Evolutionary conservation across 75 land plant genomes (phyloP).

Genomic region (Selaginella moellendorffii): DNA sequence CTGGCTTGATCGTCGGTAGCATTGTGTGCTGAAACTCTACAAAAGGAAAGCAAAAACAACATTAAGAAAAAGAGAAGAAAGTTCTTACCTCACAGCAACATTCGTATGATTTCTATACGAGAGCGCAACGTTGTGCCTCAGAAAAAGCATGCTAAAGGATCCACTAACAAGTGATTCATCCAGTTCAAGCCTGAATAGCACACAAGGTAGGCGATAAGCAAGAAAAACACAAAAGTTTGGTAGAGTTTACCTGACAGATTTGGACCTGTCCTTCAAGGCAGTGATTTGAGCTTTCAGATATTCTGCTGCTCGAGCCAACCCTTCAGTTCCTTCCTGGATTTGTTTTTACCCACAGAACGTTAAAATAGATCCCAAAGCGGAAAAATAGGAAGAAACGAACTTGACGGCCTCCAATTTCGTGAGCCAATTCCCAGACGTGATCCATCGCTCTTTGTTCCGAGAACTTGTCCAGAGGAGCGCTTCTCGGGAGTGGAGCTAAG

Average conservation of each 20-base stretch:
- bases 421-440: too few relatives aligned
- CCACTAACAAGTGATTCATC: conserved; percentile 60
- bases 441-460: too few relatives aligned
- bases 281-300: conserved; percentile 33
- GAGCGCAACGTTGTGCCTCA: conserved; percentile 50
- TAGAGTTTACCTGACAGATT: conserved; percentile 7
- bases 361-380: too few relatives aligned
- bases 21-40: not conserved
- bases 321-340: conserved; percentile 49
- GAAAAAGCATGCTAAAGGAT: conserved; percentile 70
- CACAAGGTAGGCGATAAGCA: not conserved
- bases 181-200: conserved; percentile 47
- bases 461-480: too few relatives aligned
- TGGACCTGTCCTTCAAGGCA: too few relatives aligned
- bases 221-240: not conserved
- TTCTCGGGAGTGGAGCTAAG: too few relatives aligned
- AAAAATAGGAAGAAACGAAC: too few relatives aligned
- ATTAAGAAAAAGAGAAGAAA: too few relatives aligned
- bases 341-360: too few relatives aligned
- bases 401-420: too few relatives aligned
- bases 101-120: conserved; percentile 66
- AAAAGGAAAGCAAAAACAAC: not conserved
- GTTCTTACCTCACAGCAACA: conserved; percentile 60
- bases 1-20: conserved; percentile 17
- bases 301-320: conserved; percentile 42